Evolutionary conservation across 2,329 filamentous ascomycete genomes (phyloP), one percentile per base, ranked within the genome.

Genomic region (Pezicula neosporulosa): DNA sequence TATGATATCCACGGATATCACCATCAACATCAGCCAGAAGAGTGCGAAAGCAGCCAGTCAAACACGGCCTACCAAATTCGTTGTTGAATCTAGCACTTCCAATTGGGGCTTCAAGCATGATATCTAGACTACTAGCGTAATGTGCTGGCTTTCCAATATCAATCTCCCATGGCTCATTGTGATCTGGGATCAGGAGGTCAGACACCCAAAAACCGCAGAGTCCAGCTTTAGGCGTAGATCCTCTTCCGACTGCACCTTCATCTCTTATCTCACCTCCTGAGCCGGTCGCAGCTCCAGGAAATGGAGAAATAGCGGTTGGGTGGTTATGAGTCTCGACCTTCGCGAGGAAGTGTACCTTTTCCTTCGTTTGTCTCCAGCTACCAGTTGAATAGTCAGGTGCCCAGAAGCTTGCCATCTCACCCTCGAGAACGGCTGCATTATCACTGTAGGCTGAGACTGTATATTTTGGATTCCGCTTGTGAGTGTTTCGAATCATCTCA

Each of bases 321-420:
- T 97, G 93, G 70, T 97, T 97, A 73, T 97, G 93, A 2, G 94
- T 97, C 74, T 99, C 94, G 47, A 97, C 94, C 74, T 99, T 99
- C 68, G 86, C 86, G 44, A 99, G 75, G 61, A 92, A 88, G 67
- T 97, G 90, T 18, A 96, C 86, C 21, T 83, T 77, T 73, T 99
- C 94, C 63, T 90, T 94, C 18, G 82, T 90, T 54, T 93, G 82
- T 62, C 80, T 87, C 93, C 93, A 99, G 60, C 89, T 87, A 28
- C 92, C 90, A 4, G 89, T 96, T 36, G 84, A 78, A 60, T 91
- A 86, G 64, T 94, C 89, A 4, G 94, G 94, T 1, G 90, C 87
- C 93, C 93, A 97, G 66, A 89, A 87, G 57, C 80, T 84, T 33
- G 85, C 86, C 49, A 81, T 72, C 56, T 84, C 81, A 35, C 90